These are phyloP conservation scores for Pachyrhizus erosus DNA, from an alignment of 306 rosid species.

Conservation along the genomic window DNA sequence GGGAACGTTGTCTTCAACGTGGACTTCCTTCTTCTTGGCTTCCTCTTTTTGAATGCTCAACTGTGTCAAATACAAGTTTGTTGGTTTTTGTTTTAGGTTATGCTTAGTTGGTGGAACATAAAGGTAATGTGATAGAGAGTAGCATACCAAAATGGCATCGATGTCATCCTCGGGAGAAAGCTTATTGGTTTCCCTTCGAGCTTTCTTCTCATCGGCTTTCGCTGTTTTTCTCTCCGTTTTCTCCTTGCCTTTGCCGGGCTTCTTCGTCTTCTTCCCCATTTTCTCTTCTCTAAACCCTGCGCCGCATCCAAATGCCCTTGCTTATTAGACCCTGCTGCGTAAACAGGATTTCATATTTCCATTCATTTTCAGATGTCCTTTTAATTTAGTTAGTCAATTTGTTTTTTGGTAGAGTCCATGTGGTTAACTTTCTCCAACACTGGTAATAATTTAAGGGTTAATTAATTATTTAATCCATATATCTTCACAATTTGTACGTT, in stretches of 20 bases:
- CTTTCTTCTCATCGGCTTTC: conserved; percentile 82
- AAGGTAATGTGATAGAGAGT: not conserved
- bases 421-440: too few relatives aligned
- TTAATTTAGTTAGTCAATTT: too few relatives aligned
- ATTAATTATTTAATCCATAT: too few relatives aligned
- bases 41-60: conserved; percentile 89
- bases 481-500: too few relatives aligned
- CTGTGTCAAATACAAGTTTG: conserved; percentile 39
- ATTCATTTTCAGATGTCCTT: too few relatives aligned
- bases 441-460: too few relatives aligned
- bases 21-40: conserved; percentile 95
- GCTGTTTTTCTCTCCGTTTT: conserved; percentile 90
- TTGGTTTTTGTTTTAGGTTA: not conserved
- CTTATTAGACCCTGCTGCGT: not conserved
- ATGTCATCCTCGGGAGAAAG: conserved; percentile 96
- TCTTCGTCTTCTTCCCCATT: conserved; percentile 98
- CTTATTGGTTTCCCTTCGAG: conserved; percentile 90
- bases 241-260: conserved; percentile 93
- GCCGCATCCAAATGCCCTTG: not conserved
- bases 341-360: too few relatives aligned
- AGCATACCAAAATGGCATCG: conserved; percentile 80
- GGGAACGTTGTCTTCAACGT: conserved; percentile 87
- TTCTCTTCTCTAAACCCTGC: conserved; percentile 23
- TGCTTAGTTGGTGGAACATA: not conserved
- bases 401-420: too few relatives aligned